Evolutionary conservation across 768 basidiomycete species (phyloP), one percentile per base, ranked within the genome.

Genomic region (Mycena amicta): DNA sequence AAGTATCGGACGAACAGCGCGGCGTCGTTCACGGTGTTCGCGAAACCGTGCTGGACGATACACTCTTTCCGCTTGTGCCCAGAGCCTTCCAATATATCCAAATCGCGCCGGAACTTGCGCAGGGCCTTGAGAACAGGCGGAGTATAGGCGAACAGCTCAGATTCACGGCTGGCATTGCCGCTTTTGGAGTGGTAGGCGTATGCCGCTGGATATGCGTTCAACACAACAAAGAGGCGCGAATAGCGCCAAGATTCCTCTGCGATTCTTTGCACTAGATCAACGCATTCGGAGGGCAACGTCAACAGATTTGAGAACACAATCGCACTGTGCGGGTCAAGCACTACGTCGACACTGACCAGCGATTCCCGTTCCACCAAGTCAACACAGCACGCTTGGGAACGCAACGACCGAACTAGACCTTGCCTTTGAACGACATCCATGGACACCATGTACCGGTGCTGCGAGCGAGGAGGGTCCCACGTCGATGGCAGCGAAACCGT

Each of bases 361-460:
- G 72, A 70, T 13, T 83, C 81, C 30, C 91, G 83, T 67, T 93
- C 92, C 3, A 86, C 77, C 13, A 92, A 78, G 27, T 82, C 77
- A 23, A 91, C 73, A 12, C 71, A 71, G 60, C 80, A 84, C 13
- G 72, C 65, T 15, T 64, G 67, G 12, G 78, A 75, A 18, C 75
- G 72, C 25, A 93, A 77, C 12, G 75, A 70, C 3, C 78, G 80
- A 39, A 87, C 78, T 2, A 93, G 73, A 20, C 76, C 77, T 51
- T 83, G 86, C 61, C 86, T 87, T 68, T 92, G 91, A 5, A 92
- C 76, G 20, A 91, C 61, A 27, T 84, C 76, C 59, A 92, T 68
- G 27, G 89, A 92, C 16, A 83, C 83, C 72, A 93, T 75, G 66
- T 92, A 93, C 26, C 78, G 80, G 68, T 92, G 89, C 18, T 67